Percentiles rank a stretch among this genome's conserved stretches.
These are phyloP conservation scores for Endotrypanum monterogeii DNA, from an alignment of 208 protist species.

Conservation along the genomic window DNA sequence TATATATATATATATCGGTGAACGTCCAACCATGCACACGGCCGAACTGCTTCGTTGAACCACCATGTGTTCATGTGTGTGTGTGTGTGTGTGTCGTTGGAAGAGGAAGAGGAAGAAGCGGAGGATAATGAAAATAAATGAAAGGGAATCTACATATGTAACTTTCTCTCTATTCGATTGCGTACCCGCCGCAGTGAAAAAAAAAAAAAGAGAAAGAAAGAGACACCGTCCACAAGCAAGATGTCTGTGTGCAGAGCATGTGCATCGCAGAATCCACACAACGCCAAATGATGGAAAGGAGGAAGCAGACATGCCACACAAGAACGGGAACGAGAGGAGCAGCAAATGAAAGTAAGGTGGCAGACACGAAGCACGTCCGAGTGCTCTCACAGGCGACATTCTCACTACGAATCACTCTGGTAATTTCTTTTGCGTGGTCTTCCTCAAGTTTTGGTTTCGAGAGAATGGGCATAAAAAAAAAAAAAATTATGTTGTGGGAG, in stretches of 20 bases:
- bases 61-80: too few relatives aligned
- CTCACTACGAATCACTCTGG: background rate
- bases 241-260: background rate
- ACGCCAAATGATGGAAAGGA: conserved; percentile 5
- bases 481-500: too few relatives aligned
- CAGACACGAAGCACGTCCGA: too few relatives aligned
- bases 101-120: background rate
- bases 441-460: background rate
- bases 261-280: background rate
- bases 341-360: background rate
- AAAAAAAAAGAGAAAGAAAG: background rate
- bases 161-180: too few relatives aligned
- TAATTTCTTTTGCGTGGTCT: background rate
- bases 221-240: background rate
- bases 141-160: too few relatives aligned
- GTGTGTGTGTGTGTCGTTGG: background rate
- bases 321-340: background rate
- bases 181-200: background rate
- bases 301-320: background rate
- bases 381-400: background rate
- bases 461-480: background rate
- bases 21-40: background rate
- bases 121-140: too few relatives aligned
- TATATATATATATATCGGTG: background rate
- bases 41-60: background rate